These are phyloP conservation scores for Favolaschia claudopus DNA, from an alignment of 768 basidiomycete genomes.

Conservation along the genomic window DNA sequence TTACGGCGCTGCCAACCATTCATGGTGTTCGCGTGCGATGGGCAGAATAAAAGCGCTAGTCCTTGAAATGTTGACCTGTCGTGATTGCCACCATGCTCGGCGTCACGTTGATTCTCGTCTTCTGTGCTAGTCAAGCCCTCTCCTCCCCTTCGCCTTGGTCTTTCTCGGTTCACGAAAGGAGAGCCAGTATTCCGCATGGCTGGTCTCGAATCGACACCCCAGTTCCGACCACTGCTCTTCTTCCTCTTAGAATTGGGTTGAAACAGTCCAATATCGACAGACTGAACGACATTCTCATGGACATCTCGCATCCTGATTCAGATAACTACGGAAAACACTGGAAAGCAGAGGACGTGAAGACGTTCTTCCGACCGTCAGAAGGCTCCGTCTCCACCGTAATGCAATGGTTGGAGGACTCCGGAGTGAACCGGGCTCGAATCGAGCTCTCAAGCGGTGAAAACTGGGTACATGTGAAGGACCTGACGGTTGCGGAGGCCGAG, in stretches of 20 bases:
- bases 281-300: neutral
- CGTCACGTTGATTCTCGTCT: too few relatives aligned
- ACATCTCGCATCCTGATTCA: constrained; percentile 2
- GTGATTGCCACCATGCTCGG: too few relatives aligned
- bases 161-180: neutral
- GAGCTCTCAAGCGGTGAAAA: neutral
- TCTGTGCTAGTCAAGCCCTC: too few relatives aligned
- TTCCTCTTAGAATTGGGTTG: constrained; percentile 1
- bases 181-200: neutral
- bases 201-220: neutral
- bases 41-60: too few relatives aligned
- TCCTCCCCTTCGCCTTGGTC: neutral
- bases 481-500: neutral
- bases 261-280: constrained; percentile 2
- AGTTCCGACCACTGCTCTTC: neutral
- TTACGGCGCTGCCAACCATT: too few relatives aligned
- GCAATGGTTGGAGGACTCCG: too few relatives aligned
- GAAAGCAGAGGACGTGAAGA: neutral
- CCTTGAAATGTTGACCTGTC: too few relatives aligned
- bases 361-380: neutral
- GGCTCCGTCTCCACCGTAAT: neutral
- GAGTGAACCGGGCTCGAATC: too few relatives aligned
- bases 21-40: too few relatives aligned
- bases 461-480: constrained; percentile 3
- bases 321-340: constrained; percentile 1